Conservation (phyloP, 2,329 filamentous ascomycete genomes). For the Rosellinia necatrix region DNA sequence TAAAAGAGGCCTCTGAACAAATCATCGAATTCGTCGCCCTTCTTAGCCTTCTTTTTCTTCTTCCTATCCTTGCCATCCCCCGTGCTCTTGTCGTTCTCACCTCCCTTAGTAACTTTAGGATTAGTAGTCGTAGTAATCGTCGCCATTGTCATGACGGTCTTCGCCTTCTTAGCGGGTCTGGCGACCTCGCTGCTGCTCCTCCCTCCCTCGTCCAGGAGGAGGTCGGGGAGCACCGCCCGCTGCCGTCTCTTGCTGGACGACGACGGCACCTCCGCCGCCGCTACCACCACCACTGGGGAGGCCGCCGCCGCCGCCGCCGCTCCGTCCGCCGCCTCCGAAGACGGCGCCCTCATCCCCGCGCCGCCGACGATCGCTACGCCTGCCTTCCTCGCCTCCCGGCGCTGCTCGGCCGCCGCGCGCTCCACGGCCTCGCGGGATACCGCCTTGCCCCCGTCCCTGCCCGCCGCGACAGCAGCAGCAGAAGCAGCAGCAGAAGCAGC, state of each 20-base stretch:
- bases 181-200: neutral
- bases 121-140: slow-evolving; percentile 34
- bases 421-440: slow-evolving; percentile 38
- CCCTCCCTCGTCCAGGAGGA: no score
- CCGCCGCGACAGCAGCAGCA: no score
- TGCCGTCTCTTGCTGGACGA: slow-evolving; percentile 3
- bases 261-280: no score
- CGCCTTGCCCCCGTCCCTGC: slow-evolving; percentile 18
- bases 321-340: no score
- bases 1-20: slow-evolving; percentile 66
- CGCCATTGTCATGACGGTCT: slow-evolving; percentile 27
- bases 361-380: no score
- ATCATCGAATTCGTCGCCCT: slow-evolving; percentile 72
- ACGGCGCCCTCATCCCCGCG: no score
- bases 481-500: neutral
- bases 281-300: no score
- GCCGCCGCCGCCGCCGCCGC: no score
- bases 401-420: neutral
- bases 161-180: slow-evolving; percentile 22
- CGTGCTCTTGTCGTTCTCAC: slow-evolving; percentile 45
- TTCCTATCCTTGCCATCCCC: slow-evolving; percentile 51
- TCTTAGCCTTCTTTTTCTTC: slow-evolving; percentile 61
- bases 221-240: neutral
- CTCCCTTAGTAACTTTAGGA: no score
- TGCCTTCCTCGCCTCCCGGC: neutral